A percentile compares a stretch with the other conserved stretches of the same genome.
Conservation (phyloP, 352 stramenopile genomes). For the Paralagenidium karlingii region DNA sequence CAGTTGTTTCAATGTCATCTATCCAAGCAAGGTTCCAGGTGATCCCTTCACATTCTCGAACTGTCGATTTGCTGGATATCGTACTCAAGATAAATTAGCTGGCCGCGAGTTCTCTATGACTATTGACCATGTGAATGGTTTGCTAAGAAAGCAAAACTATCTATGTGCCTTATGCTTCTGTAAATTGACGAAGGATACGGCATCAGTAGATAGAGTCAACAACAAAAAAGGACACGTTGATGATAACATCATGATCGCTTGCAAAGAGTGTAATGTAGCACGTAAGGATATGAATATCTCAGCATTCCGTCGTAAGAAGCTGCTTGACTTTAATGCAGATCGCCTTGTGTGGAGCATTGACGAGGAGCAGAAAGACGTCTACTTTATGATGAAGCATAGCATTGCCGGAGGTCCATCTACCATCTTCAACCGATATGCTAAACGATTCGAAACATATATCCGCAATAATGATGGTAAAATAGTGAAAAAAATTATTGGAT, state of each 20-base stretch:
- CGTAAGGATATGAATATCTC: conserved; percentile 8
- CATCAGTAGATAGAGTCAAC: conserved; percentile 13
- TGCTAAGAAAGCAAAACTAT: conserved; percentile 12
- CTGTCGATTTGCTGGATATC: conserved; percentile 8
- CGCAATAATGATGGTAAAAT: conserved; percentile 7
- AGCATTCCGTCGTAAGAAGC: conserved; percentile 7
- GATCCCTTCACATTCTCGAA: conserved; percentile 8
- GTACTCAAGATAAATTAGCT: conserved; percentile 8
- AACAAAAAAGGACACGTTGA: conserved; percentile 8
- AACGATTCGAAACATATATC: conserved; percentile 9
- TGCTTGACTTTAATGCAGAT: conserved; percentile 9
- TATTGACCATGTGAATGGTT: conserved; percentile 6
- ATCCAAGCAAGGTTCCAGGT: conserved; percentile 1
- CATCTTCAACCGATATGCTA: conserved; percentile 8
- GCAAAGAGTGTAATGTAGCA: conserved; percentile 6
- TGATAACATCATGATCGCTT: conserved; percentile 10
- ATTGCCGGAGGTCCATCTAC: conserved; percentile 9
- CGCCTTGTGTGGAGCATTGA: conserved; percentile 9
- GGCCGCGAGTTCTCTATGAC: conserved; percentile 9
- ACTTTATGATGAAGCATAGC: conserved; percentile 7
- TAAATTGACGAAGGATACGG: conserved; percentile 8
- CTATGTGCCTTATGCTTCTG: conserved; percentile 9
- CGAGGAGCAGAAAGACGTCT: conserved; percentile 10
- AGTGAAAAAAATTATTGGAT: conserved; percentile 12
- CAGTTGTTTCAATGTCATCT: conserved; percentile 5